Percentiles rank a stretch among this genome's conserved stretches.
Evolutionary conservation across 2,329 filamentous ascomycete species (phyloP).

Genomic region (Whalleya microplaca): DNA sequence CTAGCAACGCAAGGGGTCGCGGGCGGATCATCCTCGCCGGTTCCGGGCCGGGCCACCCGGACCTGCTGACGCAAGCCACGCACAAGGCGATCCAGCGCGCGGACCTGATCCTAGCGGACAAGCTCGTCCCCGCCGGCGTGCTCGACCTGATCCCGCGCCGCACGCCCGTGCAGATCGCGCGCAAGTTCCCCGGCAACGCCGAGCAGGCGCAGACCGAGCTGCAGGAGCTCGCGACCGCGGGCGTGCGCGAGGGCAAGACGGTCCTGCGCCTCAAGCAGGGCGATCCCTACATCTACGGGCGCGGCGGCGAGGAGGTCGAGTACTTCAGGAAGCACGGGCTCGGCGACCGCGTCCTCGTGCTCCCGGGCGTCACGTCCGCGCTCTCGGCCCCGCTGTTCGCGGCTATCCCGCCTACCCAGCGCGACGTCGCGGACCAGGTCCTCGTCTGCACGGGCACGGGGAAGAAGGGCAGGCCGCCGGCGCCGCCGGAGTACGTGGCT

Average conservation of each 20-base stretch:
- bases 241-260: conserved; percentile 66
- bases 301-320: conserved; percentile 88
- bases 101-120: conserved; percentile 82
- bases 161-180: conserved; percentile 86
- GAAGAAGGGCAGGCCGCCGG: conserved; percentile 80
- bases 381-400: conserved; percentile 88
- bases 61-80: conserved; percentile 83
- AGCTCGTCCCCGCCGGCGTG: conserved; percentile 82
- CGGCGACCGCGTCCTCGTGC: conserved; percentile 65
- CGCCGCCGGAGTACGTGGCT: conserved; percentile 77
- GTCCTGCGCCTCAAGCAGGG: conserved; percentile 94
- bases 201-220: conserved; percentile 92
- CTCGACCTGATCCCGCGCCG: conserved; percentile 88
- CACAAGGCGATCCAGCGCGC: conserved; percentile 75
- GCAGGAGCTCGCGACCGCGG: conserved; percentile 74
- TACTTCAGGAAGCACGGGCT: conserved; percentile 79
- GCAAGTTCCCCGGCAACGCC: conserved; percentile 97
- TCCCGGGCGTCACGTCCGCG: conserved; percentile 90
- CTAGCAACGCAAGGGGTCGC: conserved; percentile 26
- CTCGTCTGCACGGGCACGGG: conserved; percentile 97
- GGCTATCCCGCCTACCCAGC: conserved; percentile 83
- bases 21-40: conserved; percentile 88
- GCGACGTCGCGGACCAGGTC: conserved; percentile 88
- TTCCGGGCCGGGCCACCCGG: conserved; percentile 89
- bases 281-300: conserved; percentile 94